Evolutionary conservation across 345 rosid genomes (phyloP).

Genomic region (Pistacia vera): DNA sequence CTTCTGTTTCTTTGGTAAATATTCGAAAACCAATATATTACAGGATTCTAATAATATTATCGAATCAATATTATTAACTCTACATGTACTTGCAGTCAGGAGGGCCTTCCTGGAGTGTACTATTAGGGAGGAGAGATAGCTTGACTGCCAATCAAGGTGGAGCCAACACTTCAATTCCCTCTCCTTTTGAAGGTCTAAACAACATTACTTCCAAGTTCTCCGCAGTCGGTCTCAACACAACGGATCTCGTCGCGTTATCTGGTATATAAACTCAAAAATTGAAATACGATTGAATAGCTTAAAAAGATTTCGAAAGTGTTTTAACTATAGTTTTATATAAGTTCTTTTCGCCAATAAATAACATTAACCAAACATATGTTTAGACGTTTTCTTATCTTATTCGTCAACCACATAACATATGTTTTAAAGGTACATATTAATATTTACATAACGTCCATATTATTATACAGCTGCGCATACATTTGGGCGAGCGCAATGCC

Average conservation of each 20-base stretch:
- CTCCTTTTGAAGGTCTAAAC: slow-evolving; percentile 48
- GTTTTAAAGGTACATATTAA: no score
- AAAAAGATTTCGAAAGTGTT: no score
- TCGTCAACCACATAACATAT: no score
- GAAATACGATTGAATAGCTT: no score
- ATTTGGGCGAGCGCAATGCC: slow-evolving; percentile 48
- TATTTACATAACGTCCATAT: neutral
- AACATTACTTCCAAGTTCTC: slow-evolving; percentile 53
- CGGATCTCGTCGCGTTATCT: slow-evolving; percentile 71
- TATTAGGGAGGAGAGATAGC: slow-evolving; percentile 75
- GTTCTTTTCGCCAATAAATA: no score
- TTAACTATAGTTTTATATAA: no score
- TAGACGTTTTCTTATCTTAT: no score
- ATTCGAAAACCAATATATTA: no score
- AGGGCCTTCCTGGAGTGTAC: slow-evolving; percentile 73
- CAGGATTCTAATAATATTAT: neutral
- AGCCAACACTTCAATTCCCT: slow-evolving; percentile 55
- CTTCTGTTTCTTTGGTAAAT: slow-evolving; percentile 61
- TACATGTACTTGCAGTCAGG: slow-evolving; percentile 47
- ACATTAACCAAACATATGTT: no score
- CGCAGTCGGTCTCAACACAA: slow-evolving; percentile 59
- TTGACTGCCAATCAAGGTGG: slow-evolving; percentile 50
- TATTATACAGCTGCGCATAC: slow-evolving; percentile 43
- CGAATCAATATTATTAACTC: no score
- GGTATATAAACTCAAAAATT: slow-evolving; percentile 34